Base-by-base conservation (phyloP, 2,329 filamentous ascomycete genomes). In the Botrytis deweyae region DNA sequence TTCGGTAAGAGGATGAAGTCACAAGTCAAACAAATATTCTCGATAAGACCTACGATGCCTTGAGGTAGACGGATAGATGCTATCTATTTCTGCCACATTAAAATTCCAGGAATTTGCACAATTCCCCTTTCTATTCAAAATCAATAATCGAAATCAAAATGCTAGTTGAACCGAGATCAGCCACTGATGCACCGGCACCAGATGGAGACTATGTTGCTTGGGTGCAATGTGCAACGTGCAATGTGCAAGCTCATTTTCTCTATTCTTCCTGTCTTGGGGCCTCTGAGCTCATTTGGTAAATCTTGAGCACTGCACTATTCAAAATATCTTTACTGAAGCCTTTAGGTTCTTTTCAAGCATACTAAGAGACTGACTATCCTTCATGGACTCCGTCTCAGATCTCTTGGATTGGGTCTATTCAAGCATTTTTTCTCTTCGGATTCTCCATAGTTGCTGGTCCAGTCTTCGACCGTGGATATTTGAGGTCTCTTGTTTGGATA, bases 201-300 rank as follows among this genome's bases (percentile, higher is more conserved):
- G 44, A 70, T 22, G 55, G 67, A 6, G 67, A 38, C 1, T 70
- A 61, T n/a, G 18, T 58, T 29, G 55, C 68, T 9, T 63, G 33
- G 68, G 40, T 70, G 18, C 58, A 70, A 52, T 70, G 42, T 14
- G 29, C 58, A n/a, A 52, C 29, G 40, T 70, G 18, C 58, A 70
- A 52, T 70, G 42, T 14, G 29, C 58, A n/a, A 52, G 58, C 22
- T 71, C 40, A n/a, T 71, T 71, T 42, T 63, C 58, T 36, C 44
- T 71, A 16, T 49, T 49, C 12, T 49, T 46, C 38, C 4, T 63
- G 2, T 63, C 81, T 2, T 64, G 58, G 82, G 81, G 80, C 1
- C 79, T 81, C 80, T 82, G 72, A 83, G 82, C 70, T 82, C 81
- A 14, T 85, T 83, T 72, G 84, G 58, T 71, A 63, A 46, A 4